phyloP scores from a whole-genome alignment of 139 green algal species.

The Picochlorum sp. region DNA sequence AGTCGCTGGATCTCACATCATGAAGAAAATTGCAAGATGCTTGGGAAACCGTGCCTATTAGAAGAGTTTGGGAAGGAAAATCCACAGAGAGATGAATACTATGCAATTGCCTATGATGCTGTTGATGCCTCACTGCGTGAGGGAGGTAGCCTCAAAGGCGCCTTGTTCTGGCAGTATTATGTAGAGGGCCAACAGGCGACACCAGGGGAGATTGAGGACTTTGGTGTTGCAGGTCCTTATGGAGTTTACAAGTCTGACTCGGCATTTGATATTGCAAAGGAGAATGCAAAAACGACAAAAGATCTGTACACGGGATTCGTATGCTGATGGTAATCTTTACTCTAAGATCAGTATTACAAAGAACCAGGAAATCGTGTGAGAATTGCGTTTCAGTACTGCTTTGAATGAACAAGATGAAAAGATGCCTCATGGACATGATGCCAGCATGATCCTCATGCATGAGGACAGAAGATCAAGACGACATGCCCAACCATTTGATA shows the following conservation, averaged over 20 bases:
- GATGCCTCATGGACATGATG: too few relatives aligned
- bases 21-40: conserved; percentile 2
- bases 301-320: not conserved
- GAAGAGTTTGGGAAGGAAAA: conserved; percentile 37
- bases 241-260: conserved; percentile 23
- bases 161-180: conserved; percentile 21
- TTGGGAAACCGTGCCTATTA: conserved; percentile 32
- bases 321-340: conserved; percentile 7
- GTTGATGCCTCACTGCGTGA: conserved; percentile 21
- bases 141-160: conserved; percentile 15
- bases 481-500: not conserved
- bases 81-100: conserved; percentile 16
- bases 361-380: not conserved
- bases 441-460: not conserved
- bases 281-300: conserved; percentile 8
- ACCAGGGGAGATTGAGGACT: conserved; percentile 23
- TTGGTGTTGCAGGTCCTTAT: conserved; percentile 34
- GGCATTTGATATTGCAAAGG: conserved; percentile 12
- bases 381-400: not conserved
- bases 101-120: conserved; percentile 15
- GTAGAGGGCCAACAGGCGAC: conserved; percentile 12
- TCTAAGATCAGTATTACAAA: conserved; percentile 5
- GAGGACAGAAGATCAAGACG: not conserved
- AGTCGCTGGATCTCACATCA: conserved; percentile 18
- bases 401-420: not conserved